Evolutionary conservation across 169 alveolate genomes (phyloP).

Genomic region (Plasmodium cynomolgi): DNA sequence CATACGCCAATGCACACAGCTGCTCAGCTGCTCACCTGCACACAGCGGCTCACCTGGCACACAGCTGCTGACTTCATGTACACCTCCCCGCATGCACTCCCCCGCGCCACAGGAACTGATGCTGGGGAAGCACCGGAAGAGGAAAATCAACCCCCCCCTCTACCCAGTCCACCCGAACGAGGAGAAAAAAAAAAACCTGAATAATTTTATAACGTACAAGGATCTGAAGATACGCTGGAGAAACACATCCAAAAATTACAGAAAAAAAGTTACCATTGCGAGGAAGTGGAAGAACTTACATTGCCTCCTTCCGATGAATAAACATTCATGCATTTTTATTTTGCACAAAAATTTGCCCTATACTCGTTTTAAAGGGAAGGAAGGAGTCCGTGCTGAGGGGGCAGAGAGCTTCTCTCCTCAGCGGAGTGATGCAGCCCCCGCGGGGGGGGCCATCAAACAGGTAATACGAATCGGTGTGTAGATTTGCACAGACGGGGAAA

Average conservation of each 20-base stretch:
- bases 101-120: constrained; percentile 82
- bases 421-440: neutral
- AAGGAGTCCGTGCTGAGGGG: neutral
- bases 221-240: constrained; percentile 86
- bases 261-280: constrained; percentile 82
- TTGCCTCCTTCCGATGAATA: constrained; percentile 80
- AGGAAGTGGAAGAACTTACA: constrained; percentile 86
- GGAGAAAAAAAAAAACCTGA: constrained; percentile 83
- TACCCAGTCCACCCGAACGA: constrained; percentile 88
- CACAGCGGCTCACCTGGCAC: neutral
- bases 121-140: constrained; percentile 86
- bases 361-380: constrained; percentile 73
- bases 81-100: neutral
- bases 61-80: neutral
- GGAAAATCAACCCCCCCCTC: constrained; percentile 86
- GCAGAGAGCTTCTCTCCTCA: neutral
- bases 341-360: constrained; percentile 81
- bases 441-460: neutral
- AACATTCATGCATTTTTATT: constrained; percentile 82
- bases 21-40: neutral
- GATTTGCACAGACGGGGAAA: neutral
- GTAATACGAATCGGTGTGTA: neutral
- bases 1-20: neutral
- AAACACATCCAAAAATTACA: constrained; percentile 79
- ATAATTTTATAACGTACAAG: constrained; percentile 83